Percentiles rank a stretch among this genome's conserved stretches.
These are phyloP conservation scores for Sphenostylis stenocarpa DNA, from an alignment of 306 rosid genomes.

Conservation along the genomic window DNA sequence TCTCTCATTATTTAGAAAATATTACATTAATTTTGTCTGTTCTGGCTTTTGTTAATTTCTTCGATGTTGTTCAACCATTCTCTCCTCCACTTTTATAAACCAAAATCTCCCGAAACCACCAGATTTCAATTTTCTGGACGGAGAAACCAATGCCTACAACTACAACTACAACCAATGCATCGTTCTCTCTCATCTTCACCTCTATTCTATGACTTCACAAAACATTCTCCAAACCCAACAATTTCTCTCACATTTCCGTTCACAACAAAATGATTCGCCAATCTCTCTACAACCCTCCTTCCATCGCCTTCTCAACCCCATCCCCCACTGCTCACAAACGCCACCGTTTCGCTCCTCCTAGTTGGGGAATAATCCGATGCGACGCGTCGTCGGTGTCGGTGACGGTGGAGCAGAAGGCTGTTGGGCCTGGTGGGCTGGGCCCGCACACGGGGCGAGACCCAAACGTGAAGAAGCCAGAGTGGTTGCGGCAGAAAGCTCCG, in stretches of 20 bases:
- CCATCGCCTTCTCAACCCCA: slow-evolving; percentile 30
- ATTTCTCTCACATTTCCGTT: neutral
- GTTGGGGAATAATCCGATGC: slow-evolving; percentile 45
- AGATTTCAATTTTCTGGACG: neutral
- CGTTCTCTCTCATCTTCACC: too few relatives aligned
- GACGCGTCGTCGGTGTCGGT: slow-evolving; percentile 40
- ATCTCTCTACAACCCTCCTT: slow-evolving; percentile 34
- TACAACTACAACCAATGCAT: neutral
- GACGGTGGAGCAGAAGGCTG: slow-evolving; percentile 29
- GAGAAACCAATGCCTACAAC: neutral
- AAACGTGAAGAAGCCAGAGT: slow-evolving; percentile 68
- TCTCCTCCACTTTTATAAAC: neutral
- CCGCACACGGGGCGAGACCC: slow-evolving; percentile 86
- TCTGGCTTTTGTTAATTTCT: neutral
- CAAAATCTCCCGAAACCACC: neutral
- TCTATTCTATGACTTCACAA: neutral
- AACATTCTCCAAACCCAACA: neutral
- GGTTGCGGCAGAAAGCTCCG: slow-evolving; percentile 89
- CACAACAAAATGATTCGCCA: slow-evolving; percentile 40
- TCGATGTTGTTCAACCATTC: neutral
- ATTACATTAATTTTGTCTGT: too few relatives aligned
- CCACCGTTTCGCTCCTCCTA: neutral
- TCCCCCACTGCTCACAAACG: neutral
- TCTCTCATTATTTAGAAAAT: too few relatives aligned
- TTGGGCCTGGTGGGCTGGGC: slow-evolving; percentile 57